A percentile compares a stretch with the other conserved stretches of the same genome.
phyloP scores from a whole-genome alignment of 352 stramenopile species.

The Phytopythium sindhum region DNA sequence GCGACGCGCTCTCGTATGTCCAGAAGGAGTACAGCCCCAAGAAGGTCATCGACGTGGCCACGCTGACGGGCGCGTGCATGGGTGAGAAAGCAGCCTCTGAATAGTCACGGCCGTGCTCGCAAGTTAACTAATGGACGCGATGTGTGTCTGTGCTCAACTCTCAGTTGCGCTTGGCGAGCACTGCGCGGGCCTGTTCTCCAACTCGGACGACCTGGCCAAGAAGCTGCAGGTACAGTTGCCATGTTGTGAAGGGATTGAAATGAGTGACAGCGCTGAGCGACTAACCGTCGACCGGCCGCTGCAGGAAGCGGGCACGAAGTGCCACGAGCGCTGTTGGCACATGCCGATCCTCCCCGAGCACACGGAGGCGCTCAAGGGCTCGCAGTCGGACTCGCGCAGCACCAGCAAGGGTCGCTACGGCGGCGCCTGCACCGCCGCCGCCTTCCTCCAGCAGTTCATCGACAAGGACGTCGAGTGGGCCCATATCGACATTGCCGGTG shows the following conservation, averaged over 20 bases:
- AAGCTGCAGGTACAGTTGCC: constrained; percentile 42
- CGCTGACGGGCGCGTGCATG: constrained; percentile 90
- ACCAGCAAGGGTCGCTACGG: constrained; percentile 74
- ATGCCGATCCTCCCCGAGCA: constrained; percentile 88
- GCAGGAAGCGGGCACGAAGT: constrained; percentile 48
- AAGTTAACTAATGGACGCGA: neutral
- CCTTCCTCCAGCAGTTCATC: constrained; percentile 89
- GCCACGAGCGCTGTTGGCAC: constrained; percentile 86
- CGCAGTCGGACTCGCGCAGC: constrained; percentile 79
- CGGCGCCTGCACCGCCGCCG: constrained; percentile 79
- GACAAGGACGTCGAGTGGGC: constrained; percentile 85
- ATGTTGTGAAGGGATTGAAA: neutral
- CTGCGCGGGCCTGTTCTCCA: constrained; percentile 91
- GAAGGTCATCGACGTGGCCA: constrained; percentile 93
- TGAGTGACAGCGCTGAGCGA: neutral
- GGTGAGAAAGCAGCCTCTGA: constrained; percentile 20
- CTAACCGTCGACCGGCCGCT: constrained; percentile 3
- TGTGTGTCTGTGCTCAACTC: neutral
- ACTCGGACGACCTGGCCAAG: constrained; percentile 82
- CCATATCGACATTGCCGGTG: constrained; percentile 88
- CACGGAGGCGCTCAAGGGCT: constrained; percentile 74
- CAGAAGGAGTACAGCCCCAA: constrained; percentile 87
- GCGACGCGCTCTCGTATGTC: constrained; percentile 87
- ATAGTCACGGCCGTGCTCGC: no score
- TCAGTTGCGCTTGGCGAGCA: constrained; percentile 84